Conservation (phyloP, 495 filamentous ascomycete species). For the Penicillium taxi region DNA sequence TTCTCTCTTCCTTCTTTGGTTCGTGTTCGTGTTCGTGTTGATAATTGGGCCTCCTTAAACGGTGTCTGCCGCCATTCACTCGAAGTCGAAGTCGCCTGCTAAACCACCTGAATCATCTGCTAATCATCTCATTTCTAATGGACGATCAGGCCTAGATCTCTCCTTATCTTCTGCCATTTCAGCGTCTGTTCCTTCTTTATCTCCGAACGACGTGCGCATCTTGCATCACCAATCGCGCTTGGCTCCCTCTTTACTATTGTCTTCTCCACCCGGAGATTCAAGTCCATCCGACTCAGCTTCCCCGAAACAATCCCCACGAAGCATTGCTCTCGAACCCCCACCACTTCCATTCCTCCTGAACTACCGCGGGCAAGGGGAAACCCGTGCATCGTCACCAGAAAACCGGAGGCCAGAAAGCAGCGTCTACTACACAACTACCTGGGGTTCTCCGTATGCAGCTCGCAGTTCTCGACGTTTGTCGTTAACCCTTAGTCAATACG, state of each 20-base stretch:
- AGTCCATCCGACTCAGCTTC: constrained; percentile 27
- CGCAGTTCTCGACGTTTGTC: constrained; percentile 44
- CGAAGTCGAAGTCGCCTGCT: constrained; percentile 5
- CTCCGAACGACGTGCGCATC: constrained; percentile 22
- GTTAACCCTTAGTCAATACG: constrained; percentile 36
- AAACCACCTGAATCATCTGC: constrained; percentile 11
- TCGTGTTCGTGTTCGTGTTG: neutral
- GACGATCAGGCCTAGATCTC: constrained; percentile 33
- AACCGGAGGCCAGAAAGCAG: constrained; percentile 38
- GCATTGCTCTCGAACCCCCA: constrained; percentile 25
- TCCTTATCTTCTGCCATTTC: constrained; percentile 34
- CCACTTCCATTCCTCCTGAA: constrained; percentile 29
- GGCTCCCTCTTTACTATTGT: constrained; percentile 25
- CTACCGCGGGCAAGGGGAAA: constrained; percentile 28
- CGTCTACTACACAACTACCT: constrained; percentile 57
- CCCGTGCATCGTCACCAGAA: constrained; percentile 36
- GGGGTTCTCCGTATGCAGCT: constrained; percentile 66
- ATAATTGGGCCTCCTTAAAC: constrained; percentile 9
- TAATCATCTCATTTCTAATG: constrained; percentile 12
- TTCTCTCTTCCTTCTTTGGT: constrained; percentile 1
- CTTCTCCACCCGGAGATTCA: constrained; percentile 32
- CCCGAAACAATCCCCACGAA: constrained; percentile 24
- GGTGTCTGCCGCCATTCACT: constrained; percentile 17
- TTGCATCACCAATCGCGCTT: constrained; percentile 27
- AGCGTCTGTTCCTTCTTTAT: constrained; percentile 34